phyloP scores from a whole-genome alignment of 192 early-diverging fungal species.

The Entophlyctis helioformis region DNA sequence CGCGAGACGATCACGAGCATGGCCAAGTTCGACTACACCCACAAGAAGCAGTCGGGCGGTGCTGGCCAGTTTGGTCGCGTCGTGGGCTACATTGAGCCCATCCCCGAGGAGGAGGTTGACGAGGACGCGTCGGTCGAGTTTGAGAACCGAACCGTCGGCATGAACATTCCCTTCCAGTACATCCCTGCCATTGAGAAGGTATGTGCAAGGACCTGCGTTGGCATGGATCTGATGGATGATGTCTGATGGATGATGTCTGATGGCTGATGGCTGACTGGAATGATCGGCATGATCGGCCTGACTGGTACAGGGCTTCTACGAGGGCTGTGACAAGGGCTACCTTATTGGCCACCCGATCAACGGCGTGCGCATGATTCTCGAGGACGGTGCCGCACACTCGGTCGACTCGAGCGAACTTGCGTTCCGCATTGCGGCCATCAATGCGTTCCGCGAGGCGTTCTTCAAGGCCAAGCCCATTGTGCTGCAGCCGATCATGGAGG shows the following conservation, averaged over 20 bases:
- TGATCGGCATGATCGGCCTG: too few species aligned
- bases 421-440: conserved; percentile 76
- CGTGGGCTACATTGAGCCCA: conserved; percentile 81
- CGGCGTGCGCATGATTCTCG: conserved; percentile 72
- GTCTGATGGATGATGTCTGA: too few species aligned
- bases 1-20: conserved; percentile 74
- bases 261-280: too few species aligned
- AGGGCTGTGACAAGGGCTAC: conserved; percentile 79
- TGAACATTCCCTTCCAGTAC: conserved; percentile 86
- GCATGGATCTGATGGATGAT: too few species aligned
- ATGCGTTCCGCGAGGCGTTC: conserved; percentile 88
- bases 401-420: conserved; percentile 96
- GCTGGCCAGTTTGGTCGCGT: conserved; percentile 93
- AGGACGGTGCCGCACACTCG: conserved; percentile 83
- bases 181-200: conserved; percentile 91
- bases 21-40: conserved; percentile 85
- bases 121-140: conserved; percentile 60
- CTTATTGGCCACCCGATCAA: conserved; percentile 87
- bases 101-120: conserved; percentile 40
- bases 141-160: conserved; percentile 77
- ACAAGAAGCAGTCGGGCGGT: conserved; percentile 98
- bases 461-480: conserved; percentile 67
- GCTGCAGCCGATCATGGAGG: conserved; percentile 95
- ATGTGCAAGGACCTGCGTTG: too few species aligned
- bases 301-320: conserved; percentile 69